These are phyloP conservation scores for Mortierella sp. DNA, from an alignment of 371 early-diverging fungal species.

Conservation along the genomic window DNA sequence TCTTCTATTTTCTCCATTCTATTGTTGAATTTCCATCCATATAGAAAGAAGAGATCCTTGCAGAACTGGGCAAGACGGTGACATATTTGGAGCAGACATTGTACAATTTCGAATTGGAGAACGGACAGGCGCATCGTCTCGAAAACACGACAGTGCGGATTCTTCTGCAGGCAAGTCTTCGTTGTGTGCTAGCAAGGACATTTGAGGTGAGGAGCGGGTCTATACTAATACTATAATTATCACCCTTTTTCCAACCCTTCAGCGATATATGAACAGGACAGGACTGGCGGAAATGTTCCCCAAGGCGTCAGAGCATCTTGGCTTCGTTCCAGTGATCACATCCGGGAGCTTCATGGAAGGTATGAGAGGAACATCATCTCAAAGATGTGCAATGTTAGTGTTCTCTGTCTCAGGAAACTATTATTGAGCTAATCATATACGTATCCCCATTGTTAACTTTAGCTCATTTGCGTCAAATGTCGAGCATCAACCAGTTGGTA, in stretches of 20 bases:
- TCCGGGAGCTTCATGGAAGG: constrained; percentile 49
- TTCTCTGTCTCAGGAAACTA: not conserved
- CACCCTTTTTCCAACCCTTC: not conserved
- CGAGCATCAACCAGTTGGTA: constrained; percentile 64
- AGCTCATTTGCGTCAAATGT: constrained; percentile 62
- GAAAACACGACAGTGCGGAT: constrained; percentile 44
- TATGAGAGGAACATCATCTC: not conserved
- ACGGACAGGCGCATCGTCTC: constrained; percentile 21
- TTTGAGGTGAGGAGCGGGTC: too few species aligned
- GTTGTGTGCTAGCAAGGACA: not conserved
- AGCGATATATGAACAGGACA: constrained; percentile 52
- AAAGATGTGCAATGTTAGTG: not conserved
- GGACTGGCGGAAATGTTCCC: constrained; percentile 55
- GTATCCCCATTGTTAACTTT: not conserved
- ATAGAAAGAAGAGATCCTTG: constrained; percentile 42
- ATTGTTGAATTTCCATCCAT: not conserved
- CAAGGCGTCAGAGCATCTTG: constrained; percentile 47
- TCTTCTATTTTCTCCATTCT: not conserved
- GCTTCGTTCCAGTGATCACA: constrained; percentile 36
- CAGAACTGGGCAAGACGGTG: constrained; percentile 38
- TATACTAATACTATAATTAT: not conserved
- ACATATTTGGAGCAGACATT: constrained; percentile 48
- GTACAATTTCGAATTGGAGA: constrained; percentile 40
- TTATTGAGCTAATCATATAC: too few species aligned
- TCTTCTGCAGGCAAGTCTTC: constrained; percentile 37